Base-by-base conservation (phyloP, 164 flowering plant species). In the Vitis cinerea region DNA sequence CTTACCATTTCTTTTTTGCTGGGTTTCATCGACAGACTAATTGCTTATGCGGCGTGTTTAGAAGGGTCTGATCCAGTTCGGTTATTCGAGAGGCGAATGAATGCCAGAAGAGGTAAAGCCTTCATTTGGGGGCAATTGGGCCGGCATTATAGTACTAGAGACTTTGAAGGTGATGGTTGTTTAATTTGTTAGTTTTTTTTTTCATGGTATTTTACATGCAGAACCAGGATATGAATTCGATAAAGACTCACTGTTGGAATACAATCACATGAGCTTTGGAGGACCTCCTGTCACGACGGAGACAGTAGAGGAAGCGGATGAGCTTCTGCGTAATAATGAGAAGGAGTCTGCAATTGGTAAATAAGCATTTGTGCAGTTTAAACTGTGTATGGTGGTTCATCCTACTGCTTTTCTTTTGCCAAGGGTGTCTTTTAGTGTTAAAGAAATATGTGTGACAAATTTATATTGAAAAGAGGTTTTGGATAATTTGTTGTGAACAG, bases 1-100 rank as follows among this genome's bases (percentile, higher is more conserved):
- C 4, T 37, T 9, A 53, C 54, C 7, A 14, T 17, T 48, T 31
- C 4, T 29, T 19, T 13, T 4, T 7, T 47, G 23, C 3, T 62
- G 19, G 65, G 19, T 60, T n/a, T n/a, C 17, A 14, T 37, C 51
- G 16, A 62, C 81, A 93, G 98, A 67, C 77, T 78, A 68, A 86
- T 86, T 49, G 74, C 79, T n/a, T 94, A 94, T 68, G 97, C 98
- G 1, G 80, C 98, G 0, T 94, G 98, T 74, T 79, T 94, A 63
- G 92, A 94, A 75, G 98, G 98, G 64, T 84, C 92, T 16, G 97
- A 94, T 68, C 97, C 98, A 1, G 82, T 94, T 80, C 86, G 97
- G 54, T 79, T 90, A 2, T 90, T 92, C 61, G 98, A 94, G 76
- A 92, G 84, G 80, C 75, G 98, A 61, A 50, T 92, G 50, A 92